Base-by-base conservation (phyloP, 2,329 filamentous ascomycete species). In the Colletotrichum sp. region DNA sequence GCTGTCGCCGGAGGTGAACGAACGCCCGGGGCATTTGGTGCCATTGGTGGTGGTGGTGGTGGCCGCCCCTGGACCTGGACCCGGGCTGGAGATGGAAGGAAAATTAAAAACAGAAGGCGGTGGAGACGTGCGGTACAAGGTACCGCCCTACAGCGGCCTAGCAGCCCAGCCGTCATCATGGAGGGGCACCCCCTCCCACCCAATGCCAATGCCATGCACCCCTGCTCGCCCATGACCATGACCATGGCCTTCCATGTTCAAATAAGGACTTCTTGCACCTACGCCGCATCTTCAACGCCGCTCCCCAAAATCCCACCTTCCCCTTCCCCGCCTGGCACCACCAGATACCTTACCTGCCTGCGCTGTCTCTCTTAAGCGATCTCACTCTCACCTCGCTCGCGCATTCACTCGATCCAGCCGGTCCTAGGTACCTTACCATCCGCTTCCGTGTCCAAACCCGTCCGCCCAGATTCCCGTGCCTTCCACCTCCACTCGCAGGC, bases 241-340 rank as follows among this genome's bases (percentile, higher is more conserved):
- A 58, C 54, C 51, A 55, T 62, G 69, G 70, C 69, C 66, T 36
- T 12, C 70, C 62, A 62, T 74, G 68, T 74, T 74, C 72, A 74
- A 74, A 74, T 74, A 74, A 74, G 68, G 68, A 72, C 72, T 67
- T 51, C 43, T 51, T 72, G 57, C 34, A 24, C 43, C 62, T 66
- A 21, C 71, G 72, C 72, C 72, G 72, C 72, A 67, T 74, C 72
- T 74, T 74, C 68, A 67, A 74, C 72, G 72, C 72, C 71, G 66
- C 63, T 29, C 43, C 70, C 21, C 63, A 51, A 51, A 51, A 51
- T 73, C 71, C 67, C 68, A 72, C 72, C 38, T 51, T 29, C 68
- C 63, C 54, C 68, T 33, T 31, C 62, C 24, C 43, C 68, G 62
- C 47, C 72, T 51, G 68, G 63, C 69, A 74, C 57, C 68, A 74